Percentiles rank a stretch among this genome's conserved stretches.
Evolutionary conservation across 1,284 basidiomycete genomes (phyloP).

Genomic region (Microbotryum scabiosae): DNA sequence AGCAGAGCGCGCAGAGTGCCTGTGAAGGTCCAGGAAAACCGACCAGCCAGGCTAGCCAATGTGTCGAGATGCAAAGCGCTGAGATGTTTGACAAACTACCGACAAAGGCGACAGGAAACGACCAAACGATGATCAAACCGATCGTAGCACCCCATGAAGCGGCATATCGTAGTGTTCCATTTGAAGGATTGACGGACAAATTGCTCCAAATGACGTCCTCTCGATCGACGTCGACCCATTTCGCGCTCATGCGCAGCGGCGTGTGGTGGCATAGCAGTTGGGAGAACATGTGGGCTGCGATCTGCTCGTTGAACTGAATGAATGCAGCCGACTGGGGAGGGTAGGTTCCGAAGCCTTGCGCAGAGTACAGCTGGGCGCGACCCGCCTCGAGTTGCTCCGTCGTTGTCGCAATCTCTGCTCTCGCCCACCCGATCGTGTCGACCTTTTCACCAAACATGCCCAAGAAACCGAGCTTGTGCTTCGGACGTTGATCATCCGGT

Average conservation of each 20-base stretch:
- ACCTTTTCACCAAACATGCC: slow-evolving; percentile 68
- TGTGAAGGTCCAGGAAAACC: too few species aligned
- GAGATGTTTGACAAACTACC: slow-evolving; percentile 76
- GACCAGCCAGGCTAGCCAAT: slow-evolving; percentile 71
- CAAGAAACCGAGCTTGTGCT: slow-evolving; percentile 60
- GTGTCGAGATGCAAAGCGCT: slow-evolving; percentile 54
- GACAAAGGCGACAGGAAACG: slow-evolving; percentile 61
- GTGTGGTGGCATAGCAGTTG: slow-evolving; percentile 36
- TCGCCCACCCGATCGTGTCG: slow-evolving; percentile 79
- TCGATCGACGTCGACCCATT: slow-evolving; percentile 63
- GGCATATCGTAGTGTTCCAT: slow-evolving; percentile 54
- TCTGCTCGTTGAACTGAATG: slow-evolving; percentile 85
- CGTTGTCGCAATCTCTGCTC: slow-evolving; percentile 50
- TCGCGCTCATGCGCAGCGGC: slow-evolving; percentile 51
- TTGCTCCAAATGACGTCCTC: slow-evolving; percentile 88
- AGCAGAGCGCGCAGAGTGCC: too few species aligned
- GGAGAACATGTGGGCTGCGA: slow-evolving; percentile 78
- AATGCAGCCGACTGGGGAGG: slow-evolving; percentile 55
- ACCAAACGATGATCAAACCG: slow-evolving; percentile 59
- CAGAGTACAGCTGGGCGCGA: slow-evolving; percentile 55
- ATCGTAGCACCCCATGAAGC: slow-evolving; percentile 48
- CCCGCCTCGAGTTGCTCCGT: slow-evolving; percentile 47
- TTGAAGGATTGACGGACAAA: slow-evolving; percentile 78
- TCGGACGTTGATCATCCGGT: slow-evolving; percentile 63
- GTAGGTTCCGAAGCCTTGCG: slow-evolving; percentile 45